Evolutionary conservation across 805 yeast species (phyloP), one percentile per base, ranked within the genome.

Genomic region (Yamadazyma olivae): DNA sequence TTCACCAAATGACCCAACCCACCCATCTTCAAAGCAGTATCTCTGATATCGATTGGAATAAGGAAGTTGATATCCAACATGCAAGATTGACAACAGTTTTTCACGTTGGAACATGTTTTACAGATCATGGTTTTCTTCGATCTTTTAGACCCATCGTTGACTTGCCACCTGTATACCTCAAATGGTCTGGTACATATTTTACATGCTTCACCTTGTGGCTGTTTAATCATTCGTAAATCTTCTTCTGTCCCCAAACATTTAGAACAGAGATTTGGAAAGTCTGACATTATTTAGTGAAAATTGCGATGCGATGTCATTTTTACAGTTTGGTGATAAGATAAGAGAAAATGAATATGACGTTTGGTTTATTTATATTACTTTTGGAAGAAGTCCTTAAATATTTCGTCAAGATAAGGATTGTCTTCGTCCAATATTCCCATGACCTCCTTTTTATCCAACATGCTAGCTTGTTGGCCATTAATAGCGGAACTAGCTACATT

Each of bases 1-100:
- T 43, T 27, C 4, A 41, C 41, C 8, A 40, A 32, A 14, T 41
- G 39, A 12, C 32, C 48, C 12, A 70, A 63, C 12, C 81, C 81
- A 2, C 90, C 82, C 71, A 87, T 70, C 47, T 79, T 78, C 49
- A 89, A 57, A 3, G 95, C 85, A 1, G 87, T 79, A 50, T 90
- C 96, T 45, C 96, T 67, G 5, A 88, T 61, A 8, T 80, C 77
- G 13, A 88, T 55, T 0, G 95, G 87, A n/a, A 93, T 76, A 3
- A 89, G 86, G 62, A 79, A 85, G 19, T 81, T 76, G 27, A 90
- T 62, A 61, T 91, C 98, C 22, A 83, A 57, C 77, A 88, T 74
- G 57, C 99, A 91, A 17, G 79, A 64, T 56, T 93, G 98, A 54
- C 99, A 91, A 49, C 95, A 83, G 59, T 86, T 83, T 40, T 82